Conservation (phyloP, 2,329 filamentous ascomycete genomes). For the Septoria linicola region DNA sequence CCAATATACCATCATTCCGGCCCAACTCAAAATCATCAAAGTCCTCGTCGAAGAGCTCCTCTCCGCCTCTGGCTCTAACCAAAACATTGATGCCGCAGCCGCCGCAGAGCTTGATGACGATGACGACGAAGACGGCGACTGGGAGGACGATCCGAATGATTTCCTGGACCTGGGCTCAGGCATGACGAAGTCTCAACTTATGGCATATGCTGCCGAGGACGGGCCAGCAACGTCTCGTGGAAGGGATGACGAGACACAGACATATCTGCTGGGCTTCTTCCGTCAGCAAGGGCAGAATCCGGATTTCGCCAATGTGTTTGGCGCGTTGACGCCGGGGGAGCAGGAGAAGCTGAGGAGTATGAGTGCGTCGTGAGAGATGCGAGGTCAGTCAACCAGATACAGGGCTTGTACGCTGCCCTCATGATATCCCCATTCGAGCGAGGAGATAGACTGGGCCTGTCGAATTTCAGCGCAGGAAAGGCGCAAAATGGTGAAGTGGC, state of each 20-base stretch:
- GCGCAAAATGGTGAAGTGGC: too few species aligned
- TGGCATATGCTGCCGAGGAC: conserved; percentile 66
- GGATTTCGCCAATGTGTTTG: conserved; percentile 57
- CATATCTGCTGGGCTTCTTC: conserved; percentile 82
- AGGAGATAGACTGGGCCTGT: too few species aligned
- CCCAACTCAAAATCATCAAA: conserved; percentile 93
- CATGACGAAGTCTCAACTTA: conserved; percentile 66
- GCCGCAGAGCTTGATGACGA: conserved; percentile 64
- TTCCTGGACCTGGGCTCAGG: conserved; percentile 67
- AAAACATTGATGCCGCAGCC: conserved; percentile 52
- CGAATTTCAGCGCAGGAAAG: too few species aligned
- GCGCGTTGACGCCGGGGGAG: conserved; percentile 54
- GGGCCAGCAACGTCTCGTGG: conserved; percentile 55
- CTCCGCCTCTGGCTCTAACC: conserved; percentile 65
- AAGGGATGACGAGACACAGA: conserved; percentile 86
- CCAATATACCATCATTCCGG: conserved; percentile 81
- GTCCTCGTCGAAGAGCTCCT: conserved; percentile 89
- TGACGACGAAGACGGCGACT: conserved; percentile 68
- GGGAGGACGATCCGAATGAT: conserved; percentile 80
- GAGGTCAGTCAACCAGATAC: too few species aligned
- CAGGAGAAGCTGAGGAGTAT: conserved; percentile 51
- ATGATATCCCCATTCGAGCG: too few species aligned
- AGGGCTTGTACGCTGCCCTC: too few species aligned
- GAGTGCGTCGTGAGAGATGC: conserved; percentile 22
- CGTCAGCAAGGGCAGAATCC: conserved; percentile 53